Base-by-base conservation (phyloP, 2,329 filamentous ascomycete species). In the Penicillium sp. region DNA sequence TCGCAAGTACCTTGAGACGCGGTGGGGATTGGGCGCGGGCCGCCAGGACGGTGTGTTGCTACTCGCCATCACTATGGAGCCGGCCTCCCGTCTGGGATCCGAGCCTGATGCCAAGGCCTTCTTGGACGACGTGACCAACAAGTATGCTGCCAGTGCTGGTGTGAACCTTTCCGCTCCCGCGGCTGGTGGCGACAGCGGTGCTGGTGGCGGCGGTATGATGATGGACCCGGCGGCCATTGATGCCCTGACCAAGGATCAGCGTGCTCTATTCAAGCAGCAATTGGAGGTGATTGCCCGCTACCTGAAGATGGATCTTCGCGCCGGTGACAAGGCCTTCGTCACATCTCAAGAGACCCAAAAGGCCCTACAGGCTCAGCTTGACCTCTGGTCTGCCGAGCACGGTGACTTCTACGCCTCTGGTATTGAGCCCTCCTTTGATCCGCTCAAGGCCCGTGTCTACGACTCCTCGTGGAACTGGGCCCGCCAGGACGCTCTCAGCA, bases 391-490 rank as follows among this genome's bases (percentile, higher is more conserved):
- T 68, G 87, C 91, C 3, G 95, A 99, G 78, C 95, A 99, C 73
- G 95, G 95, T 62, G 95, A 99, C 65, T 92, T 97, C 78, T 99
- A 99, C 74, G 95, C 95, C 25, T 83, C 91, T 28, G 95, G 95
- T 55, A 98, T 99, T 66, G 92, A 96, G 78, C 95, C 95, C 11
- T 89, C 93, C 22, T 99, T 99, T 80, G 96, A 91, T 73, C 83
- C 92, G 4, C 87, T 98, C 65, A 99, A 99, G 79, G 95, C 95
- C 35, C 90, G 95, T 74, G 89, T 95, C 10, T 99, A 99, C 80
- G 95, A 99, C 77, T 98, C 95, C 0, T 96, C 93, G 0, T 99
- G 95, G 95, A 99, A 99, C 78, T 99, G 95, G 95, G 95, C 93
- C 64, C 90, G 95, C 55, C 95, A 99, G 76, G 95, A 99, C 77